Evolutionary conservation across 768 basidiomycete species (phyloP), one percentile per base, ranked within the genome.

Genomic region (Dendrothele bispora): DNA sequence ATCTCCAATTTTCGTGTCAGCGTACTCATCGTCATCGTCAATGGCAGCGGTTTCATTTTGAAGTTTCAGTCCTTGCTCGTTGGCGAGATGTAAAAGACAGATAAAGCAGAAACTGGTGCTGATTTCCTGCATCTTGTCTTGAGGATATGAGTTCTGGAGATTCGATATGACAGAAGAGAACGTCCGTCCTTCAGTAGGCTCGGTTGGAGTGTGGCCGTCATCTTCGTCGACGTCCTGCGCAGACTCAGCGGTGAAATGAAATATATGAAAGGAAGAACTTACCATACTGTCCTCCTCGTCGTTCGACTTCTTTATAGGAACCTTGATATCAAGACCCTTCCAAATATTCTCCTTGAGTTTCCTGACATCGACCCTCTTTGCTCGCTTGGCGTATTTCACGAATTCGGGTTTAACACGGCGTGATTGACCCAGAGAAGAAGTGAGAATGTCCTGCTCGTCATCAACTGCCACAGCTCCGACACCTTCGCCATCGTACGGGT

Each of bases 71-170:
- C 95, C 97, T 59, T 92, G 89, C 68, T 98, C 97, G 62, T 99
- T 98, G 15, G 95, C 95, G 36, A 98, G 70, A 71, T 98, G 97
- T 15, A 99, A 72, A 21, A 98, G 72, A 61, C 97, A 98, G 64
- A 98, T 99, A 73, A 98, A 99, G 65, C 95, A 98, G 83, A 95
- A 98, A 54, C 92, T 95, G 14, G 97, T 98, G 64, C 94, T 97
- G 62, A 98, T 97, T 54, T 99, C 97, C 32, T 88, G 88, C 87
- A 98, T 89, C 73, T 95, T 98, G 35, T 98, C 95, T 49, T 71
- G 70, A 1, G 95, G 93, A 65, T 98, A 98, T 5, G 87, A 82
- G 43, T 70, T 76, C 55, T 89, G 83, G 27, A 99, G 77, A 15
- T 84, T 84, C 2, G 83, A 77, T 55, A 98, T 90, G 53, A 98